Percentiles rank a stretch among this genome's conserved stretches.
Conservation (phyloP, 352 stramenopile genomes). For the Globisporangium cederbergense region DNA sequence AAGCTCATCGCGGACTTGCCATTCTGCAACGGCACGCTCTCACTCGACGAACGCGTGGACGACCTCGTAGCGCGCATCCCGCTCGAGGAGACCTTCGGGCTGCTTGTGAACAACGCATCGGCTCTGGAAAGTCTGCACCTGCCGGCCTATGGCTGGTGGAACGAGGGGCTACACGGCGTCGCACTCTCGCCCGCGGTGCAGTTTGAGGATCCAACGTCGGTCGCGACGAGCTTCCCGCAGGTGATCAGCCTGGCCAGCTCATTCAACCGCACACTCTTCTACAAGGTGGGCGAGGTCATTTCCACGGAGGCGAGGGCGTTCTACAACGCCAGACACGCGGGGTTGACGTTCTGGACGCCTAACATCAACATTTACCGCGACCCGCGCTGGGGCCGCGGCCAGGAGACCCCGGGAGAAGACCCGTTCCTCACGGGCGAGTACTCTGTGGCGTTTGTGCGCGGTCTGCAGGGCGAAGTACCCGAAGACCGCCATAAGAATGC, state of each 20-base stretch:
- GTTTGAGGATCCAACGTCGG: constrained; percentile 43
- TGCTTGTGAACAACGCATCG: constrained; percentile 65
- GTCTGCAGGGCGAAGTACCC: constrained; percentile 68
- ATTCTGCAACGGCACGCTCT: constrained; percentile 63
- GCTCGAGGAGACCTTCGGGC: constrained; percentile 57
- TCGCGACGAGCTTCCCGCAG: constrained; percentile 90
- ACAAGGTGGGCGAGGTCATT: constrained; percentile 71
- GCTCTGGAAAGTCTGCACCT: constrained; percentile 31
- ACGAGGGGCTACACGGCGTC: constrained; percentile 86
- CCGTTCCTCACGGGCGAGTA: constrained; percentile 86
- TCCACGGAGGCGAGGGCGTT: constrained; percentile 80
- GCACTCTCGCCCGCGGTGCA: constrained; percentile 62
- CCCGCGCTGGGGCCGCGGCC: constrained; percentile 88
- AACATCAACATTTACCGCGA: constrained; percentile 94
- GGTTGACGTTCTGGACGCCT: constrained; percentile 91
- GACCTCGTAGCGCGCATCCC: constrained; percentile 66
- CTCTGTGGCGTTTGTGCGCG: constrained; percentile 78
- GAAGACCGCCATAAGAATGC: constrained; percentile 14
- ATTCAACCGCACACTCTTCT: constrained; percentile 88
- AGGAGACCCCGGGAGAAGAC: constrained; percentile 91
- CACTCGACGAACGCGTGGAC: constrained; percentile 53
- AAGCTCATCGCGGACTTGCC: constrained; percentile 36
- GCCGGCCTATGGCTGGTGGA: constrained; percentile 87
- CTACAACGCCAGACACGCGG: constrained; percentile 68
- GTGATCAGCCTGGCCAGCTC: constrained; percentile 70